These are phyloP conservation scores for Symbiodinium natans DNA, from an alignment of 73 alveolate genomes.

Conservation along the genomic window DNA sequence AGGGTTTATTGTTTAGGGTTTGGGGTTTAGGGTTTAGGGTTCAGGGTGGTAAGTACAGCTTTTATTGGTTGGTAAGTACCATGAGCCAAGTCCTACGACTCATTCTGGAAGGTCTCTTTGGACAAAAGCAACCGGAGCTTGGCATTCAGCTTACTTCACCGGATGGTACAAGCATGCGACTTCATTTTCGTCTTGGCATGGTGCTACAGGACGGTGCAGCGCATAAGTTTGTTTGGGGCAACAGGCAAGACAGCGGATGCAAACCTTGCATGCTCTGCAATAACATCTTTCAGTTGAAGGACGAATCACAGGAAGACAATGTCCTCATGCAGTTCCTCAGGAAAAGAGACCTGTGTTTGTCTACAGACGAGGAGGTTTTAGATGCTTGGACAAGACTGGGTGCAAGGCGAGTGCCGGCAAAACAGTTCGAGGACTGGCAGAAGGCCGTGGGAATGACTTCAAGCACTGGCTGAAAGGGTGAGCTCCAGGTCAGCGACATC, in stretches of 20 bases:
- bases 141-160: constrained; percentile 14
- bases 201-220: constrained; percentile 41
- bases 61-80: too few species aligned
- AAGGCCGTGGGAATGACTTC: constrained; percentile 48
- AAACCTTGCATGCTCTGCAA: constrained; percentile 20
- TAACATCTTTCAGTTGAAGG: constrained; percentile 2
- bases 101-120: background rate
- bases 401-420: background rate
- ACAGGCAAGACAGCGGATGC: constrained; percentile 15
- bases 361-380: constrained; percentile 8
- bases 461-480: too few species aligned
- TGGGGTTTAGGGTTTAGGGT: too few species aligned
- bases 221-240: background rate
- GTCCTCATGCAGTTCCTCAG: background rate
- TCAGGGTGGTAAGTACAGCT: too few species aligned
- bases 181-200: constrained; percentile 15
- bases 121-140: background rate
- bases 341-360: background rate
- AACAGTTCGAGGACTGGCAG: constrained; percentile 4
- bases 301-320: background rate
- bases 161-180: background rate
- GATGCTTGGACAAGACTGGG: constrained; percentile 3
- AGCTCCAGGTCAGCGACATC: too few species aligned
- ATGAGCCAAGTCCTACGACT: background rate
- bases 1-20: too few species aligned